phyloP scores from a whole-genome alignment of 1,139 yeast species.

The Debaryomyces nepalensis region DNA sequence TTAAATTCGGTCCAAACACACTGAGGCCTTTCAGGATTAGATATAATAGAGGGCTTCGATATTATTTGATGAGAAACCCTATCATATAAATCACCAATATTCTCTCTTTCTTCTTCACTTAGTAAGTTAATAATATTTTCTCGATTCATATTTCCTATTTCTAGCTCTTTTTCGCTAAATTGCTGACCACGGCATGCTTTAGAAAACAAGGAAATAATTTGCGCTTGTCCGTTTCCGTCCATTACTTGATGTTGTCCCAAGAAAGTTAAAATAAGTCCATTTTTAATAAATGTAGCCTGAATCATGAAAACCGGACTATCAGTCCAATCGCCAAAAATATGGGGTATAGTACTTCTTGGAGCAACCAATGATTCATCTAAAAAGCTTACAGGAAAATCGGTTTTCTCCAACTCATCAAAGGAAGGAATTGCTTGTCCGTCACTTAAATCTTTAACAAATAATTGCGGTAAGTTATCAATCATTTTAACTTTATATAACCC shows the following conservation, averaged over 20 bases:
- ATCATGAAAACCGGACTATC: not conserved
- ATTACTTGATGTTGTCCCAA: constrained; percentile 1
- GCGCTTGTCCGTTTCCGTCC: not conserved
- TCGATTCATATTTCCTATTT: not conserved
- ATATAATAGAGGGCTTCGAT: not conserved
- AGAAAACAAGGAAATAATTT: not conserved
- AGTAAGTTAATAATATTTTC: not conserved
- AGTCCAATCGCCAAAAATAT: not conserved
- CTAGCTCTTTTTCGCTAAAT: constrained; percentile 3
- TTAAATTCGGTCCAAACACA: not conserved
- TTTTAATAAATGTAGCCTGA: constrained; percentile 1
- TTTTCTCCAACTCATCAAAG: not conserved
- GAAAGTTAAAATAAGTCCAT: constrained; percentile 3
- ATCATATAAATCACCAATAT: not conserved
- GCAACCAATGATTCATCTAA: not conserved
- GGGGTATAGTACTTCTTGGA: constrained; percentile 1
- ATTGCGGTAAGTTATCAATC: not conserved
- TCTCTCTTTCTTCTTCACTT: not conserved
- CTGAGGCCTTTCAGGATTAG: not conserved
- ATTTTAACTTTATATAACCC: not conserved
- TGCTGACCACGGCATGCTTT: constrained; percentile 2
- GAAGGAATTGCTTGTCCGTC: not conserved
- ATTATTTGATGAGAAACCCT: not conserved
- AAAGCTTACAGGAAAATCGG: not conserved
- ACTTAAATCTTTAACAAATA: constrained; percentile 1